Evolutionary conservation across 2,329 filamentous ascomycete genomes (phyloP), one percentile per base, ranked within the genome.

Genomic region (Stenocarpella maydis): DNA sequence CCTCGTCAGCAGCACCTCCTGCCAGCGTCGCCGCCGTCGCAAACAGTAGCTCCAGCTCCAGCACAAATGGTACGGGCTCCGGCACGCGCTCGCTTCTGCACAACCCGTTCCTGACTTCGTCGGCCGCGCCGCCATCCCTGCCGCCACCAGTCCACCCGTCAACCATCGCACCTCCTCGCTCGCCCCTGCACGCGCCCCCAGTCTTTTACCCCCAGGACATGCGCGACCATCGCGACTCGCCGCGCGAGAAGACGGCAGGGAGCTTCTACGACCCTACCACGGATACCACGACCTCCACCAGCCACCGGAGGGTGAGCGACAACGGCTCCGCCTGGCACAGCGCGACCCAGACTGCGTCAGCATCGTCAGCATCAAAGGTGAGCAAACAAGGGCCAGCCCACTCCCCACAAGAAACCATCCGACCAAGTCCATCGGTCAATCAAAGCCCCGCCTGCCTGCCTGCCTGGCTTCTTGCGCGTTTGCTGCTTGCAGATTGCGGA

Each of bases 261-360:
- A 82, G 82, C 76, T 86, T 85, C 78, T 87, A 87, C 79, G 85
- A 87, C 74, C 85, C 85, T 19, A 83, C 83, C 52, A 85, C 83
- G 52, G 85, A 87, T 78, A 82, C 81, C 71, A 82, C 81, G 60
- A 72, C 82, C 43, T 82, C 81, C 65, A 83, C 81, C 72, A 82
- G 80, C 71, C 83, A 84, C 75, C 83, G 82, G 74, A 80, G 79
- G 71, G 77, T 82, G 73, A 84, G 82, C 69, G 84, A 86, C 75
- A 73, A 78, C 45, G 75, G 74, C 50, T 81, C 83, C 74, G 84
- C 82, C 74, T 85, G 84, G 82, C 82, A 82, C 74, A 82, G 79
- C 76, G 78, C 80, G 76, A 79, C 79, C 70, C 80, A 81, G 74
- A 76, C 77, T 72, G 79, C 81, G 72, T 80, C 82, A 72, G 80